A percentile compares a stretch with the other conserved stretches of the same genome.
Evolutionary conservation across 306 rosid genomes (phyloP).

Genomic region (Sphenostylis stenocarpa): DNA sequence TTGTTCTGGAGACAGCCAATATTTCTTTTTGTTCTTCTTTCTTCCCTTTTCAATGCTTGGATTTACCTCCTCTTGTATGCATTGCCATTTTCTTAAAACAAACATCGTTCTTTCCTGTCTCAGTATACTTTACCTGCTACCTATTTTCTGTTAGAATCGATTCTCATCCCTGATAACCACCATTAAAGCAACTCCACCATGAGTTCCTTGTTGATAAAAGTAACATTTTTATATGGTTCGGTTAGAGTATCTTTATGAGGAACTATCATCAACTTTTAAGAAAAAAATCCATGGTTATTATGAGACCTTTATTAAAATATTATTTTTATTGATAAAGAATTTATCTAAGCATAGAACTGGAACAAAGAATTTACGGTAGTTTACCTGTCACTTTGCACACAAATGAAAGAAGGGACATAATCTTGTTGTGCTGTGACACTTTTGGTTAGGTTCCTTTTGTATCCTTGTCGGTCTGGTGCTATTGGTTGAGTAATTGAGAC

Average conservation of each 20-base stretch:
- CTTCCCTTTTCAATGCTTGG: conserved; percentile 1
- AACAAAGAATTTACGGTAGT: not conserved
- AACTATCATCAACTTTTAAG: too few relatives aligned
- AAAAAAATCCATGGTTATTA: too few relatives aligned
- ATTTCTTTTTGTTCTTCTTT: conserved; percentile 26
- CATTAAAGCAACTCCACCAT: not conserved
- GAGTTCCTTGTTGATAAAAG: too few relatives aligned
- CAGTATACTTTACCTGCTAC: not conserved
- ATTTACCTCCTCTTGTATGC: not conserved
- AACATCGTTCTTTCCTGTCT: not conserved
- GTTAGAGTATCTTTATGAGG: too few relatives aligned
- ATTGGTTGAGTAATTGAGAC: not conserved
- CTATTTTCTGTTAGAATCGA: not conserved
- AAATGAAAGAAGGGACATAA: not conserved
- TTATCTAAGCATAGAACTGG: not conserved
- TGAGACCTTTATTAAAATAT: too few relatives aligned
- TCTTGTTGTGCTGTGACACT: not conserved
- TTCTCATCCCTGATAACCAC: not conserved
- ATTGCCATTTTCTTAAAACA: not conserved
- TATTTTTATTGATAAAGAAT: too few relatives aligned
- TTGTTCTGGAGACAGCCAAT: not conserved
- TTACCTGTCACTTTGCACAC: not conserved
- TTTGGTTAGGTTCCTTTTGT: not conserved
- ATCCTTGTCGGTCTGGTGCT: not conserved
- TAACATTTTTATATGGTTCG: too few relatives aligned